These are phyloP conservation scores for Rhododendron ferrugineum DNA, from an alignment of 148 eudicot genomes.

Conservation along the genomic window DNA sequence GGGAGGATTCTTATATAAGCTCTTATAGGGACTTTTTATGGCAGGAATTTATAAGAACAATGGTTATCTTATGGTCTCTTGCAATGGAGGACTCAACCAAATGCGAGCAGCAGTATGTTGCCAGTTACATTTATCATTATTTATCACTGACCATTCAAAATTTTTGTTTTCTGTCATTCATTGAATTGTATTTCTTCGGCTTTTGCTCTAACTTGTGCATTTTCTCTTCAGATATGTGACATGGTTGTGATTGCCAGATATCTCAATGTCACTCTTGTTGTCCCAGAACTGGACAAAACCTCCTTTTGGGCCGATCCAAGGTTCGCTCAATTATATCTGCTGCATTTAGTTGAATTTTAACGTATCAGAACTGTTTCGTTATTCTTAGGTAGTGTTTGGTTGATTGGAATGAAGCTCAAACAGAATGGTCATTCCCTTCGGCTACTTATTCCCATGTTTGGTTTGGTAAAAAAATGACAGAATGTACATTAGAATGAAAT, in stretches of 20 bases:
- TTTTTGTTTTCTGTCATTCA: background rate
- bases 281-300: constrained; percentile 65
- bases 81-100: constrained; percentile 77
- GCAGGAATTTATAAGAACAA: constrained; percentile 61
- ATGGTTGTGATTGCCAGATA: constrained; percentile 69
- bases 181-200: background rate
- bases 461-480: background rate
- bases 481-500: background rate
- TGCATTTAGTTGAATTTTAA: background rate
- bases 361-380: background rate
- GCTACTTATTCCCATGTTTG: background rate
- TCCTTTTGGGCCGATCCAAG: constrained; percentile 75
- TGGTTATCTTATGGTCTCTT: constrained; percentile 72
- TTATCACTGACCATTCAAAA: background rate
- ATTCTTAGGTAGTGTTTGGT: background rate
- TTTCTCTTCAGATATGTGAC: constrained; percentile 59
- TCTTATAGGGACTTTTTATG: background rate
- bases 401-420: background rate
- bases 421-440: background rate
- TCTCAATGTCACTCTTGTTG: constrained; percentile 59
- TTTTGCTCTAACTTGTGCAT: background rate
- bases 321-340: constrained; percentile 9
- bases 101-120: constrained; percentile 65
- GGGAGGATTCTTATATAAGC: background rate
- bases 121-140: background rate